Evolutionary conservation across 2,329 filamentous ascomycete species (phyloP).

Genomic region (Aspergillus sp.): DNA sequence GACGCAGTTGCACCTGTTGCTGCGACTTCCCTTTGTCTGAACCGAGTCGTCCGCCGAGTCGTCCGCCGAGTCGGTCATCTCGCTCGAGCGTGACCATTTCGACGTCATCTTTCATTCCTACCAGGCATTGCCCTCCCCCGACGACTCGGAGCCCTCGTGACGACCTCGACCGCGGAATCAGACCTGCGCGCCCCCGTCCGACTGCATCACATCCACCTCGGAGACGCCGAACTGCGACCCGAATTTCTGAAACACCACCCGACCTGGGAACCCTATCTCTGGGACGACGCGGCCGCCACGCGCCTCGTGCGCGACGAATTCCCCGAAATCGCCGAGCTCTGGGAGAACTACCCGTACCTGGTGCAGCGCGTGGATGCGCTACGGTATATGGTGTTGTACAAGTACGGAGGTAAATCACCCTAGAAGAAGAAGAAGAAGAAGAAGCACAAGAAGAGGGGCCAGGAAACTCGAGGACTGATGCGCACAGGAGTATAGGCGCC

Average conservation of each 20-base stretch:
- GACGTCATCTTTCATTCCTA: slow-evolving; percentile 10
- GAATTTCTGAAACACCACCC: slow-evolving; percentile 17
- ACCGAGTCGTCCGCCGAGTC: background rate
- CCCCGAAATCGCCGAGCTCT: slow-evolving; percentile 16
- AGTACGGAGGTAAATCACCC: slow-evolving; percentile 13
- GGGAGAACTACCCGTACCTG: slow-evolving; percentile 18
- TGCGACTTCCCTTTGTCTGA: slow-evolving; percentile 13
- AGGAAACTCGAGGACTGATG: background rate
- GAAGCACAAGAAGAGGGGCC: too few relatives aligned
- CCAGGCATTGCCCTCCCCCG: background rate
- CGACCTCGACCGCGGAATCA: background rate
- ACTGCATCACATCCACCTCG: slow-evolving; percentile 18
- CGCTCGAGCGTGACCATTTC: slow-evolving; percentile 5
- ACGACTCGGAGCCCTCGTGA: background rate
- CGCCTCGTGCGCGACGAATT: slow-evolving; percentile 17
- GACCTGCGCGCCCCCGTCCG: background rate
- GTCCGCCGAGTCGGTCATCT: background rate
- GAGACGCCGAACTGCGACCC: slow-evolving; percentile 7
- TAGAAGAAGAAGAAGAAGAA: too few relatives aligned
- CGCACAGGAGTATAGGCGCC: slow-evolving; percentile 12
- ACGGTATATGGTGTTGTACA: slow-evolving; percentile 23
- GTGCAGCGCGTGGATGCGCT: slow-evolving; percentile 24
- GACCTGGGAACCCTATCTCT: slow-evolving; percentile 15
- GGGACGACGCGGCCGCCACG: slow-evolving; percentile 15
- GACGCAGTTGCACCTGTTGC: background rate